Evolutionary conservation across 257 asterid genomes (phyloP).

Genomic region (Nicotiana attenuata): DNA sequence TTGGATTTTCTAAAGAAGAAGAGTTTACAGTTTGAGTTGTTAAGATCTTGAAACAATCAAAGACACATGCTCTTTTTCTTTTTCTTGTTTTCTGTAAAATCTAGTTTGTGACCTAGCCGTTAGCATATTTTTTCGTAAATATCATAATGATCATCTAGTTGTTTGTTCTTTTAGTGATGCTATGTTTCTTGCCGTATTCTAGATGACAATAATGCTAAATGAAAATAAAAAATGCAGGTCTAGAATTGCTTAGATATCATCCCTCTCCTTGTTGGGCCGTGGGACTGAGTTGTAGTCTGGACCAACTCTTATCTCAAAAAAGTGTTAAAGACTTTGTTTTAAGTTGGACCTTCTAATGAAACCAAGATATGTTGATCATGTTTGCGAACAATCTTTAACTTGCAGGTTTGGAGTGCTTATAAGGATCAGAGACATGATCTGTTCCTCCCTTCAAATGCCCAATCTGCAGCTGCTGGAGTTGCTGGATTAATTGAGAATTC

Average conservation of each 20-base stretch:
- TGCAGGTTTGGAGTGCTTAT: constrained; percentile 96
- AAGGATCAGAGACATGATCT: constrained; percentile 96
- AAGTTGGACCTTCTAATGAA: background rate
- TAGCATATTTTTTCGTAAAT: too few species aligned
- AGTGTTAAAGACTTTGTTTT: background rate
- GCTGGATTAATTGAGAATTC: constrained; percentile 96
- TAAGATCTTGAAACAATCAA: too few species aligned
- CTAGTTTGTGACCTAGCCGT: background rate
- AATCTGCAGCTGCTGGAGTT: constrained; percentile 95
- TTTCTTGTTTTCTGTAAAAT: too few species aligned
- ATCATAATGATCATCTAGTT: too few species aligned
- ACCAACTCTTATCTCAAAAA: background rate
- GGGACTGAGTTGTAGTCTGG: background rate
- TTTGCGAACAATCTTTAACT: background rate
- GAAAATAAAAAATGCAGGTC: background rate
- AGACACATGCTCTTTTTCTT: background rate
- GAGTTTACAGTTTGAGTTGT: background rate
- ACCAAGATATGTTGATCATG: background rate
- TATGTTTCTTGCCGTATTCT: background rate
- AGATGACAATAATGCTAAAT: background rate
- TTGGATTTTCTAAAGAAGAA: background rate
- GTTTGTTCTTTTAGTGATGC: too few species aligned
- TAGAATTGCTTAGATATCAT: background rate
- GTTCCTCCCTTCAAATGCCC: constrained; percentile 97
- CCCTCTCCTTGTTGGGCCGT: background rate